Evolutionary conservation across 208 protist species (phyloP), one percentile per base, ranked within the genome.

Genomic region (Leishmania mexicana): DNA sequence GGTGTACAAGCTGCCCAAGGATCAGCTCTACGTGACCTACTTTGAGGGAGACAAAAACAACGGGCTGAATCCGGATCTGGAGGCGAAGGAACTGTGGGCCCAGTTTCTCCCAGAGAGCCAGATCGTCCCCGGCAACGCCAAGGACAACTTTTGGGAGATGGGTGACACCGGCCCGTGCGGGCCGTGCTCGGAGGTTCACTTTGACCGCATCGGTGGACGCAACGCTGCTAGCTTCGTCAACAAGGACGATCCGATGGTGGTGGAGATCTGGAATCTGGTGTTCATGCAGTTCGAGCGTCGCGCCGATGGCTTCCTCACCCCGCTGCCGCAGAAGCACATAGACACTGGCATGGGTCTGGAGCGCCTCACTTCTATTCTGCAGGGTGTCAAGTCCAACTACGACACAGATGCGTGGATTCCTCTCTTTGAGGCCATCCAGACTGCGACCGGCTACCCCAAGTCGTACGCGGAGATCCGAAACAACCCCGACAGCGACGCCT

Each of bases 71-170:
- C 81, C 96, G 45, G 99, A 99, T 79, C 75, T 87, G 5, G 99
- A 99, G 91, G 95, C 98, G 31, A 89, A 90, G 70, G 77, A 95
- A 64, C 64, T 99, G 24, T 99, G 99, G 99, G 75, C 90, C n/a
- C 80, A 96, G 80, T 96, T 93, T 78, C 84, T 99, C n/a, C 96
- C 97, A 28, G 91, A 88, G 28, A 85, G 91, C 53, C 95, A 95
- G 78, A 93, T 99, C 38, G 85, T 99, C 19, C 94, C 95, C 45
- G 96, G 93, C 42, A 96, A 93, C 88, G 95, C 94, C 73, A 99
- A 99, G 91, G 99, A 99, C 80, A 99, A 99, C 92, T 99, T 99
- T 89, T 99, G 99, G 99, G 99, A 99, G 90, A 99, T 99, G 99
- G 99, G 99, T 24, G 98, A 99, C 73, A 98, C 94, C 2, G 98